These are phyloP conservation scores for Suzukiozyma palmioleophila DNA, from an alignment of 1,139 yeast genomes.

Conservation along the genomic window DNA sequence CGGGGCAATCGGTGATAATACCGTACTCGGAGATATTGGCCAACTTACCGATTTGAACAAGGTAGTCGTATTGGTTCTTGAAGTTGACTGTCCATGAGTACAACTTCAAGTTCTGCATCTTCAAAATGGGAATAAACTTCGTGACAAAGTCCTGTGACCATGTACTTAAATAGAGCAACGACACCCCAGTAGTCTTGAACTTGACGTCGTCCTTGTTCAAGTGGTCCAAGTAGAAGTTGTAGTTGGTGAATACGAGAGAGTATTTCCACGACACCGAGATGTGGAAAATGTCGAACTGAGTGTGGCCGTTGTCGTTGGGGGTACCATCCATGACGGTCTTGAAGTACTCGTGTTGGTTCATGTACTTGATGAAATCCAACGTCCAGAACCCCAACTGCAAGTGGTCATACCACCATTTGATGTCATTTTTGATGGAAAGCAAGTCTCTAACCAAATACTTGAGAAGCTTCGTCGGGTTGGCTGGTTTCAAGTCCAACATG, in stretches of 20 bases:
- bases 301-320: constrained; percentile 15
- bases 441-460: constrained; percentile 50
- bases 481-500: constrained; percentile 80
- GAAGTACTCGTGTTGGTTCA: constrained; percentile 38
- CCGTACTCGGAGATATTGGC: constrained; percentile 41
- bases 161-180: constrained; percentile 35
- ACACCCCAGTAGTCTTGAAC: constrained; percentile 34
- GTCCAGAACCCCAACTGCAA: constrained; percentile 84
- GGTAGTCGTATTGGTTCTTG: constrained; percentile 43
- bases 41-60: constrained; percentile 22
- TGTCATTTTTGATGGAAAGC: constrained; percentile 42
- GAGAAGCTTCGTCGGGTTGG: constrained; percentile 58
- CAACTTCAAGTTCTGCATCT: constrained; percentile 44
- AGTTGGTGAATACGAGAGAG: constrained; percentile 30
- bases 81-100: constrained; percentile 84
- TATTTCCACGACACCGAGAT: constrained; percentile 34
- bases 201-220: constrained; percentile 19
- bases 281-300: constrained; percentile 33
- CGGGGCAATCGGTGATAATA: constrained; percentile 60
- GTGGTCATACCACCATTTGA: constrained; percentile 61
- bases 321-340: constrained; percentile 20
- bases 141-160: constrained; percentile 36
- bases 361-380: constrained; percentile 54
- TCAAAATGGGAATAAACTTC: constrained; percentile 34
- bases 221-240: constrained; percentile 32